These are phyloP conservation scores for Colletotrichum scovillei DNA, from an alignment of 2,329 filamentous ascomycete species.

Conservation along the genomic window DNA sequence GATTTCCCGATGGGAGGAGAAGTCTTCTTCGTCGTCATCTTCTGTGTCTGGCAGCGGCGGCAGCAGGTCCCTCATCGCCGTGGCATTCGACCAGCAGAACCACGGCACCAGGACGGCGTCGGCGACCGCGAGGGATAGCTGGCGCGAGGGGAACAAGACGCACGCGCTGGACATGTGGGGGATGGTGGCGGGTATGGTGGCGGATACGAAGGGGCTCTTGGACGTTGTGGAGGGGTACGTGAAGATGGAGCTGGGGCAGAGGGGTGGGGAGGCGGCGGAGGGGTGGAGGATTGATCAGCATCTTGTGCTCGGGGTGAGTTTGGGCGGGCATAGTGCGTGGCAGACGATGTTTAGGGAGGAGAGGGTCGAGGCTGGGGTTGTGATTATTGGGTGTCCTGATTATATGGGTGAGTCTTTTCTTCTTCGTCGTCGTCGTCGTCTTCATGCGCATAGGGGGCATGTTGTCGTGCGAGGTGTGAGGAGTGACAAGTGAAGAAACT, in stretches of 20 bases:
- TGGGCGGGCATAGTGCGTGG: constrained; percentile 92
- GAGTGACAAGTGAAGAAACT: neutral
- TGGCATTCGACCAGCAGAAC: constrained; percentile 92
- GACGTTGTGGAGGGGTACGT: constrained; percentile 83
- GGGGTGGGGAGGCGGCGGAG: constrained; percentile 2
- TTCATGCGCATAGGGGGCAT: neutral
- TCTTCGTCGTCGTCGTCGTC: too few relatives aligned
- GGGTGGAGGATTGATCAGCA: constrained; percentile 67
- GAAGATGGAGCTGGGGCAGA: constrained; percentile 60
- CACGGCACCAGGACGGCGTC: constrained; percentile 82
- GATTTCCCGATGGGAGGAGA: constrained; percentile 71
- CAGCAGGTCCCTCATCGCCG: constrained; percentile 76
- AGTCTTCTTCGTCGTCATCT: constrained; percentile 31
- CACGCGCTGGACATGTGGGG: constrained; percentile 96
- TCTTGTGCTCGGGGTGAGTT: constrained; percentile 82
- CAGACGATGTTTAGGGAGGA: constrained; percentile 83
- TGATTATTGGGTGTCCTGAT: constrained; percentile 91
- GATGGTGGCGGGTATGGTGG: constrained; percentile 76
- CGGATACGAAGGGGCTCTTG: constrained; percentile 81
- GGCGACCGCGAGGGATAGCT: constrained; percentile 77
- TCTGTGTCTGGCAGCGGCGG: constrained; percentile 27
- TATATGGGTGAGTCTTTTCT: constrained; percentile 69
- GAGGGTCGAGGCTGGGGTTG: constrained; percentile 80
- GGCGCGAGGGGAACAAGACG: constrained; percentile 80
- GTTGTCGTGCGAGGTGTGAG: too few relatives aligned